A percentile compares a stretch with the other conserved stretches of the same genome.
phyloP scores from a whole-genome alignment of 208 protist genomes.

The Endotrypanum monterogeii region DNA sequence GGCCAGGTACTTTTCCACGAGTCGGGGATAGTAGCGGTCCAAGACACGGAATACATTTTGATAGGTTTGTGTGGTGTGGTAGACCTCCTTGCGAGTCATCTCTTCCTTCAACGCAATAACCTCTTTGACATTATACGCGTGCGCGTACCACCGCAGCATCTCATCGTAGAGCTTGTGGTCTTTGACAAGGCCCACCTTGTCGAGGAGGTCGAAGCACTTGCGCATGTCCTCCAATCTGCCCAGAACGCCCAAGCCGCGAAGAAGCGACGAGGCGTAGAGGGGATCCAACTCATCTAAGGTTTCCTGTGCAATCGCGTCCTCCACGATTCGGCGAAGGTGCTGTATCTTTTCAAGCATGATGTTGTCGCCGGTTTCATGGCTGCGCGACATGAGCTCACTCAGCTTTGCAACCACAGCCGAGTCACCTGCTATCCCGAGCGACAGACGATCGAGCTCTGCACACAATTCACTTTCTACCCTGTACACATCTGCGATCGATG shows the following conservation, averaged over 20 bases:
- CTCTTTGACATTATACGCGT: constrained; percentile 84
- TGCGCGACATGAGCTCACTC: constrained; percentile 65
- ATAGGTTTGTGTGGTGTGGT: constrained; percentile 84
- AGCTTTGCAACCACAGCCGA: constrained; percentile 77
- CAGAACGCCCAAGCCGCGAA: constrained; percentile 85
- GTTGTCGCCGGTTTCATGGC: constrained; percentile 59
- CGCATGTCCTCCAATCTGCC: constrained; percentile 83
- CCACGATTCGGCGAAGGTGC: constrained; percentile 64
- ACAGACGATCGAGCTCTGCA: constrained; percentile 40
- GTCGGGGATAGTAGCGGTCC: constrained; percentile 87
- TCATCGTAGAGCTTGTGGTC: constrained; percentile 88
- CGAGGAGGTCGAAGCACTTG: constrained; percentile 61
- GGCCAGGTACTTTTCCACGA: constrained; percentile 85
- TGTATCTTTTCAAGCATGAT: constrained; percentile 82
- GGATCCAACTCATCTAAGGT: constrained; percentile 69
- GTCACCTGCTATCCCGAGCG: constrained; percentile 68
- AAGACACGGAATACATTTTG: constrained; percentile 85
- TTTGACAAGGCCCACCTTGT: constrained; percentile 44
- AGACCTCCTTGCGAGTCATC: constrained; percentile 76
- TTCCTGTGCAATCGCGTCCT: constrained; percentile 62
- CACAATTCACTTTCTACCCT: constrained; percentile 50
- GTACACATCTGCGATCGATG: constrained; percentile 61
- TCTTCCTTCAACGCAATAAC: constrained; percentile 89
- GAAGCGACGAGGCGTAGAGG: constrained; percentile 60
- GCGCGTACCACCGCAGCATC: constrained; percentile 88